A percentile compares a stretch with the other conserved stretches of the same genome.
These are phyloP conservation scores for Suhomyces faveliae DNA, from an alignment of 805 yeast genomes.

Conservation along the genomic window DNA sequence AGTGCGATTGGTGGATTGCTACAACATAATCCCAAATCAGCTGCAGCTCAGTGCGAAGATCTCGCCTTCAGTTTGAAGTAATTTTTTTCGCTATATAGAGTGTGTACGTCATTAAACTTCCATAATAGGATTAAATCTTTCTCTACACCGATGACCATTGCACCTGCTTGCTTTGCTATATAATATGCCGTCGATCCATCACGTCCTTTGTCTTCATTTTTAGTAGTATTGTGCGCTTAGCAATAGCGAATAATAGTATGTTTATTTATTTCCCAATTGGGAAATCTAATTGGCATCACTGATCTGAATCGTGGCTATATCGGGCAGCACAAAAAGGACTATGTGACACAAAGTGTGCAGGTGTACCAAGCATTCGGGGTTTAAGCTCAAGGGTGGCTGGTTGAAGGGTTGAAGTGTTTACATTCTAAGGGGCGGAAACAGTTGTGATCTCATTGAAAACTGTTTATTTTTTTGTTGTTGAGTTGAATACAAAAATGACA, in stretches of 20 bases:
- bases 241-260: constrained; percentile 1
- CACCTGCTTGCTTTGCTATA: neutral
- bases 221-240: neutral
- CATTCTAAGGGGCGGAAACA: neutral
- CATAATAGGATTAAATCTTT: too few relatives aligned
- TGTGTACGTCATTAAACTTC: neutral
- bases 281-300: constrained; percentile 7
- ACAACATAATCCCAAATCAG: constrained; percentile 8
- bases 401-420: constrained; percentile 2
- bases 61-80: constrained; percentile 4
- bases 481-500: neutral
- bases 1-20: constrained; percentile 7
- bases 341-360: neutral
- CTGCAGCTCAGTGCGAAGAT: constrained; percentile 12
- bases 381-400: neutral
- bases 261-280: constrained; percentile 14
- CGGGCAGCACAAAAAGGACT: neutral
- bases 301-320: neutral
- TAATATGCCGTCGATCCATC: constrained; percentile 1
- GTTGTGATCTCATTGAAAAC: neutral
- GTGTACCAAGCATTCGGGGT: neutral
- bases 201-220: neutral
- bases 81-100: constrained; percentile 3
- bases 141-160: neutral
- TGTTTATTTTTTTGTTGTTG: neutral